Base-by-base conservation (phyloP, 225 moss, liverwort and hornwort species). In the Physcomitrellopsis africana region DNA sequence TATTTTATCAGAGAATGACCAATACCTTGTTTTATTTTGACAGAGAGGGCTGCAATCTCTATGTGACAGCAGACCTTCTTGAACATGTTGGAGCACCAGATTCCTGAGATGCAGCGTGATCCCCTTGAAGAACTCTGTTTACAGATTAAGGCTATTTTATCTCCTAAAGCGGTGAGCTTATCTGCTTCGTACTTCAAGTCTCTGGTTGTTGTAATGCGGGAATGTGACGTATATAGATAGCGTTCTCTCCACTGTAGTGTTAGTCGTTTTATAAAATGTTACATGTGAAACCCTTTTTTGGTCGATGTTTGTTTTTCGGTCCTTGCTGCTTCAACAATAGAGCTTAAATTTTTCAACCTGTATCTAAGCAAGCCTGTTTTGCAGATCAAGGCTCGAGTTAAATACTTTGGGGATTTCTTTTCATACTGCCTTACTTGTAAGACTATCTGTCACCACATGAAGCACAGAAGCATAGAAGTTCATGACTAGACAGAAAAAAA, bases 61-160 rank as follows among this genome's bases (percentile, higher is more conserved):
- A 44, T 51, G 51, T 68, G 51, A 67, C 45, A 77, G 79, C 86
- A 93, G 93, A 91, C 85, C 12, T 80, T 83, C 65, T 89, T 83
- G 52, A 79, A 76, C 64, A 93, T 93, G 93, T 79, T 79, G 70
- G 81, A 86, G 80, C 90, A 90, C 79, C 90, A 92, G 76, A 86
- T 88, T 69, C 92, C 92, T 37, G 92, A 90, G 76, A 92, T 92
- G 88, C 90, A 92, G 81, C 82, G 90, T 48, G 90, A 89, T 68
- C 90, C 92, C 51, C 86, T 92, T 22, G 92, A 92, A 71, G 90
- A 92, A 75, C 76, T 90, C 51, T 92, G 92, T 81, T 81, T 89
- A 68, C 90, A 90, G 68, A 90, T 90, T 73, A 90, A 92, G 81
- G 90, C 90, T 44, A 87, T 93, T 51, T 75, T 89, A 71, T 81